Evolutionary conservation across 352 stramenopile genomes (phyloP).

Genomic region (Globisporangium emineosum): DNA sequence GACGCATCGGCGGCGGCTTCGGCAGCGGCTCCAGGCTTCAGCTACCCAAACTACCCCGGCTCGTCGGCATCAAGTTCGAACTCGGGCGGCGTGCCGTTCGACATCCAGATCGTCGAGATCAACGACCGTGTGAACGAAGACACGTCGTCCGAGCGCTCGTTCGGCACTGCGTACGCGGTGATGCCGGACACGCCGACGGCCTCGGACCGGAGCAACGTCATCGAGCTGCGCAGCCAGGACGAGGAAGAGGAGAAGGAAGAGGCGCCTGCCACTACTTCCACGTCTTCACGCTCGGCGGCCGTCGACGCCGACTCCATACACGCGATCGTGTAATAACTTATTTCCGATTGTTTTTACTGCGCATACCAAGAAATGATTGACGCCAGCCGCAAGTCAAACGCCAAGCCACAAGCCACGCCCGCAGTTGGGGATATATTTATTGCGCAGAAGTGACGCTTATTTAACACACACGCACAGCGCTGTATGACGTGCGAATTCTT

Average conservation of each 20-base stretch:
- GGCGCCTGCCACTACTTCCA: not conserved
- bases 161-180: conserved; percentile 9
- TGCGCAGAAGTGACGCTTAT: not conserved
- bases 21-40: not conserved
- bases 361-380: not conserved
- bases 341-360: not conserved
- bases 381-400: not conserved
- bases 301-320: not conserved
- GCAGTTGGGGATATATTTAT: conserved; percentile 7
- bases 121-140: conserved; percentile 32
- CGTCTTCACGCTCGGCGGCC: not conserved
- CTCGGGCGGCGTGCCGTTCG: conserved; percentile 30
- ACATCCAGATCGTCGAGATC: conserved; percentile 43
- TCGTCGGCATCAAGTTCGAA: conserved; percentile 8
- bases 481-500: not conserved
- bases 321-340: conserved; percentile 8
- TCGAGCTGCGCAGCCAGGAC: conserved; percentile 14
- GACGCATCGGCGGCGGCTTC: conserved; percentile 12
- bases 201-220: not conserved
- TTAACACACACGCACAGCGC: not conserved
- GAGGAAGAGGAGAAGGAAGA: conserved; percentile 19
- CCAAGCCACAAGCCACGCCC: not conserved
- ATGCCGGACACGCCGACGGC: conserved; percentile 12
- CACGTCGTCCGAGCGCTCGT: conserved; percentile 17
- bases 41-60: not conserved